These are phyloP conservation scores for Fraxinus angustifolia DNA, from an alignment of 305 asterid genomes.

Conservation along the genomic window DNA sequence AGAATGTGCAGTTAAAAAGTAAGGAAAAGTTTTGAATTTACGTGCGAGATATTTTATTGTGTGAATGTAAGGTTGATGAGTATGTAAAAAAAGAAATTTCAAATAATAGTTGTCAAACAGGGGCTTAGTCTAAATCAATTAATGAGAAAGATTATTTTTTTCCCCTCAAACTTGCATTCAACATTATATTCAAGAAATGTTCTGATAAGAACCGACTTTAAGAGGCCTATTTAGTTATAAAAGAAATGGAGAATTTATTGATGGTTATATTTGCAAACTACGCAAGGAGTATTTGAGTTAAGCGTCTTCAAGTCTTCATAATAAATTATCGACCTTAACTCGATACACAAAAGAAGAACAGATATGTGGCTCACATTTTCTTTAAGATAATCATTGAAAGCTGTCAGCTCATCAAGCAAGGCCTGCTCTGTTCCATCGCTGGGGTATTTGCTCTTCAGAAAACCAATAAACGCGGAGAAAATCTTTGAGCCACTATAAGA, in stretches of 20 bases:
- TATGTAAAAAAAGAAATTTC: no score
- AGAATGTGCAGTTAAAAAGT: not conserved
- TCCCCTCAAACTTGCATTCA: not conserved
- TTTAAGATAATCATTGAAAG: conserved; percentile 63
- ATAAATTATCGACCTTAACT: not conserved
- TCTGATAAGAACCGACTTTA: not conserved
- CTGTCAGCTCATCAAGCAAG: conserved; percentile 55
- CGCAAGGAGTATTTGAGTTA: not conserved
- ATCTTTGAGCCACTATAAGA: conserved; percentile 78
- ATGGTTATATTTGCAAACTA: not conserved
- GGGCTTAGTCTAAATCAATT: not conserved
- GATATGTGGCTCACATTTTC: conserved; percentile 48
- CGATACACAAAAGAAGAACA: not conserved
- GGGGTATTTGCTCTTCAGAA: conserved; percentile 86
- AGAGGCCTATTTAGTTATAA: not conserved
- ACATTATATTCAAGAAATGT: not conserved
- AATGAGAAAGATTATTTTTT: not conserved
- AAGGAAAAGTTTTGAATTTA: not conserved
- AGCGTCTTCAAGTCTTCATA: not conserved
- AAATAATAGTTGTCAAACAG: not conserved
- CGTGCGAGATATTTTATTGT: no score
- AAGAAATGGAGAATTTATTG: not conserved
- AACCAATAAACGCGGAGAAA: conserved; percentile 79
- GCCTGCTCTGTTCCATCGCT: conserved; percentile 74
- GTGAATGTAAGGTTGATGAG: not conserved